phyloP scores from a whole-genome alignment of 352 stramenopile genomes.

The Pythium dissotocum region DNA sequence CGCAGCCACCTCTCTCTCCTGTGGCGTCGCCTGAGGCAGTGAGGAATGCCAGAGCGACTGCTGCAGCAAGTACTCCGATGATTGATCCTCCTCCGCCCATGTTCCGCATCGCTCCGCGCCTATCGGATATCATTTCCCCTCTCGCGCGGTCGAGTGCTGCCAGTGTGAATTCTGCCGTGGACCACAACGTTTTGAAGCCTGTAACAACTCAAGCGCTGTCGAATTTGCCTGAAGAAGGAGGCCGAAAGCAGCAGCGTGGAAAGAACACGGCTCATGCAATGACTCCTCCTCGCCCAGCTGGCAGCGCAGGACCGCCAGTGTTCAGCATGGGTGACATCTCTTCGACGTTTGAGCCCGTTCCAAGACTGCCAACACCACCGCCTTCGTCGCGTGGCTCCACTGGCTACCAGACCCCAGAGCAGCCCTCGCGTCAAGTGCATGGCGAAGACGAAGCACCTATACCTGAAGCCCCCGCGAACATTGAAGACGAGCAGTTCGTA shows the following conservation, averaged over 20 bases:
- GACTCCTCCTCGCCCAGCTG: conserved; percentile 7
- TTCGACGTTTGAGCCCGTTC: not conserved
- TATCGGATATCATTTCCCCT: conserved; percentile 27
- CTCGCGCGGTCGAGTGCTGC: conserved; percentile 16
- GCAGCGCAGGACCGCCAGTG: conserved; percentile 10
- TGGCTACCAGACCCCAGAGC: not conserved
- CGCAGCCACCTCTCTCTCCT: conserved; percentile 11
- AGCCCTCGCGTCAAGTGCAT: not conserved
- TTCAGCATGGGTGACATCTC: conserved; percentile 23
- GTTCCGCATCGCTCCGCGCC: conserved; percentile 21
- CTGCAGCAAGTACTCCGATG: not conserved
- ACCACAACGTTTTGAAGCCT: conserved; percentile 25
- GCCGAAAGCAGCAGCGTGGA: not conserved
- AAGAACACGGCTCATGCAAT: conserved; percentile 11
- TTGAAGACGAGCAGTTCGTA: conserved; percentile 22
- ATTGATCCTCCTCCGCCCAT: conserved; percentile 13
- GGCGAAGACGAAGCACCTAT: not conserved
- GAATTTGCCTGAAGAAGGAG: not conserved
- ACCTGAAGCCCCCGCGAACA: not conserved
- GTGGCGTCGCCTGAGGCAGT: conserved; percentile 8
- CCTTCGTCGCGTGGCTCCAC: conserved; percentile 1
- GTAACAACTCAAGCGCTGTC: conserved; percentile 19
- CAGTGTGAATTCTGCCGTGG: not conserved
- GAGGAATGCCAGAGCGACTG: not conserved
- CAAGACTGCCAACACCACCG: not conserved